Base-by-base conservation (phyloP, 202 grass and related monocot genomes). In the Alloteropsis angusta region DNA sequence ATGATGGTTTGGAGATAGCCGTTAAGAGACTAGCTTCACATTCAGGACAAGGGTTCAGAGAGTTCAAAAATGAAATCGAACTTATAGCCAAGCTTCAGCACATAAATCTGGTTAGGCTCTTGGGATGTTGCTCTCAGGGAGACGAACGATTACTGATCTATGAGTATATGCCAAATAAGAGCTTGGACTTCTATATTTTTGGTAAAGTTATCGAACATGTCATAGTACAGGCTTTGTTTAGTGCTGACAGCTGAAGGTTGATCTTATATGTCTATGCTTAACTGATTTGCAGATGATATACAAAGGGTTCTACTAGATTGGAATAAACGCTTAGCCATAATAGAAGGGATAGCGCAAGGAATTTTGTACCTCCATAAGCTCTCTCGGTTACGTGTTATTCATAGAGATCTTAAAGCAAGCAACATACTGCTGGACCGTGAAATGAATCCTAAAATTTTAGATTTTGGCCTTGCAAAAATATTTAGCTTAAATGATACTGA, bases 21-120 rank as follows among this genome's bases (percentile, higher is more conserved):
- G 63, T 43, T 23, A 66, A 66, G 38, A 42, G 63, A 13, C 19
- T 66, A 7, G 63, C 63, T 66, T 66, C 63, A 66, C 63, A 66
- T 43, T 66, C 63, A 23, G 37, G 63, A 5, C 63, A 69, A 69
- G 65, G 65, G 3, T 68, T 68, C 42, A 68, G 12, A 45, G 41
- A 68, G 65, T 68, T 68, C 12, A 68, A 68, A 68, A 68, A 68
- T 68, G 65, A 68, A 68, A 45, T 68, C 2, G 21, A 68, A 6
- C 36, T 41, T 17, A 65, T 43, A 43, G 63, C 38, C 37, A 43
- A 66, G 5, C 63, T 68, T 12, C 65, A 68, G 41, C 65, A 68
- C 38, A 68, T 19, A 8, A 68, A 69, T 69, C 65, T 69, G 23
- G 65, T 69, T 30, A 69, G 14, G 23, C 65, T 69, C 5, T 69